These are phyloP conservation scores for Metarhizium album DNA, from an alignment of 2,329 filamentous ascomycete species.

Conservation along the genomic window DNA sequence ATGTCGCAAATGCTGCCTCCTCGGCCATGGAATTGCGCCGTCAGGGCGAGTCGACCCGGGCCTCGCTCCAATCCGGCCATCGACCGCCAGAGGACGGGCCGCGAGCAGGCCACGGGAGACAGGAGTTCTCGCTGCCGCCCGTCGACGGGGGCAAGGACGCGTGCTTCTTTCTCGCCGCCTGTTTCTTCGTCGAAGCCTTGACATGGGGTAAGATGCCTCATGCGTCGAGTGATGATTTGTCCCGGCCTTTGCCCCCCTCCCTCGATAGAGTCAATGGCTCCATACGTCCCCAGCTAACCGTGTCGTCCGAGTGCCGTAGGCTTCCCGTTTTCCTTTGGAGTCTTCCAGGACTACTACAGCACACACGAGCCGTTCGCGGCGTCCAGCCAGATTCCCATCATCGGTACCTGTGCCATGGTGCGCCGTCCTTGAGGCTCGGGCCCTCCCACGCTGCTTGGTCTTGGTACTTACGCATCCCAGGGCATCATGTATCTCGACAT, in stretches of 20 bases:
- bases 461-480: slow-evolving; percentile 12
- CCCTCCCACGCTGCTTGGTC: background rate
- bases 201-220: slow-evolving; percentile 19
- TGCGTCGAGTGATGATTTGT: background rate
- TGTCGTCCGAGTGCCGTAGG: too few species aligned
- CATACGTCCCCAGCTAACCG: too few species aligned
- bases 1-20: background rate
- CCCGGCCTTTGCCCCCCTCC: too few species aligned
- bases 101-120: background rate
- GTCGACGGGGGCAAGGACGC: slow-evolving; percentile 23
- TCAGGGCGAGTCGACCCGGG: background rate
- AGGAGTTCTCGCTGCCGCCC: slow-evolving; percentile 15
- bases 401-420: slow-evolving; percentile 54
- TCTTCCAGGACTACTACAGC: slow-evolving; percentile 61
- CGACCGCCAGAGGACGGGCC: background rate
- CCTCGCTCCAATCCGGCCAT: background rate
- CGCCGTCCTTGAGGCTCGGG: background rate
- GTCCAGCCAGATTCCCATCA: slow-evolving; percentile 44
- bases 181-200: slow-evolving; percentile 22
- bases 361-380: slow-evolving; percentile 46
- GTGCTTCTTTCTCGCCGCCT: slow-evolving; percentile 22
- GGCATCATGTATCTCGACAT: slow-evolving; percentile 46
- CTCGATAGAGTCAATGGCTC: too few species aligned
- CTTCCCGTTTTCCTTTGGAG: slow-evolving; percentile 57
- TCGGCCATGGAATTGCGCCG: background rate